These are phyloP conservation scores for Neonectria ditissima DNA, from an alignment of 2,329 filamentous ascomycete species.

Conservation along the genomic window DNA sequence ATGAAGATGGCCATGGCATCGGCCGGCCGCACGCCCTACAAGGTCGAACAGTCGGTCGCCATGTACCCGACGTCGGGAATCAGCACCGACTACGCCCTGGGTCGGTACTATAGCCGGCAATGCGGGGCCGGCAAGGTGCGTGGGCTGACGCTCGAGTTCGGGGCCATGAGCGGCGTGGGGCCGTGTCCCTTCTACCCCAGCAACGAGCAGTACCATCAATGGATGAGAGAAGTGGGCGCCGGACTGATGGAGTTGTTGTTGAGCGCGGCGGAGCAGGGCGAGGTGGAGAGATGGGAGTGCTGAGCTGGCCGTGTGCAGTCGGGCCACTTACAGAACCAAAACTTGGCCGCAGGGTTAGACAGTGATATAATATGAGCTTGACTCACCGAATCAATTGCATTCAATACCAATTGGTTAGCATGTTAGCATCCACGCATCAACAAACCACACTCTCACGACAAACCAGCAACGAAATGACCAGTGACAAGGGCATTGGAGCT, in stretches of 20 bases:
- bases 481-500: conserved; percentile 45
- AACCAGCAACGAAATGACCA: conserved; percentile 14
- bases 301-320: not conserved
- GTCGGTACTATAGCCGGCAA: conserved; percentile 53
- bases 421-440: too few species aligned
- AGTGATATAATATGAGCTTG: not conserved
- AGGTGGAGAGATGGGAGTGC: conserved; percentile 35
- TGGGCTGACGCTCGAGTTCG: conserved; percentile 62
- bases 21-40: conserved; percentile 53
- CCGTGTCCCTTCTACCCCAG: conserved; percentile 61
- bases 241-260: conserved; percentile 62
- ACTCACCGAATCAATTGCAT: not conserved
- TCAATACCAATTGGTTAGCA: not conserved
- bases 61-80: conserved; percentile 61
- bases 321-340: not conserved
- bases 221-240: conserved; percentile 57
- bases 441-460: not conserved
- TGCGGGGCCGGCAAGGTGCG: conserved; percentile 54
- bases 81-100: conserved; percentile 61
- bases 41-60: conserved; percentile 52
- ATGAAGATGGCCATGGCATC: conserved; percentile 56
- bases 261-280: conserved; percentile 39
- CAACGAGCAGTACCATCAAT: conserved; percentile 55
- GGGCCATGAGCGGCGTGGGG: conserved; percentile 39
- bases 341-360: not conserved